Evolutionary conservation across 106 monocot genomes (phyloP).

Genomic region (Platanthera guangdongensis): DNA sequence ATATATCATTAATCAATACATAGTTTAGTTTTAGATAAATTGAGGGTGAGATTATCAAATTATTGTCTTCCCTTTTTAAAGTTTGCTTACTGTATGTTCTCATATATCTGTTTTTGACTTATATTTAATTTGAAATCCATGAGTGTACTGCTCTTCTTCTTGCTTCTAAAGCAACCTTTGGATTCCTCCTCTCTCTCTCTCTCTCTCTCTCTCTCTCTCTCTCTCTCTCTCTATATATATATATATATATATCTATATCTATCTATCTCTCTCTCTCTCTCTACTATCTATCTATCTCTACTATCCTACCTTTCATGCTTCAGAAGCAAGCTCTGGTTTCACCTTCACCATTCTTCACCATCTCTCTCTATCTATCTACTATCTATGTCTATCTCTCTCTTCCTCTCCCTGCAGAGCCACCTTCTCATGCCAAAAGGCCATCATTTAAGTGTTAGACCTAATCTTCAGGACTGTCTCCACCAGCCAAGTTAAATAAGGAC

Average conservation of each 20-base stretch:
- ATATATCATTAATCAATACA: no score
- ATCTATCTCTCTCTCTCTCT: slow-evolving; percentile 4
- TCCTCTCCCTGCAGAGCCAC: slow-evolving; percentile 12
- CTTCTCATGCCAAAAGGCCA: slow-evolving; percentile 38
- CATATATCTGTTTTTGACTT: slow-evolving; percentile 11
- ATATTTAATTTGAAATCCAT: slow-evolving; percentile 31
- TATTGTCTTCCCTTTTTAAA: slow-evolving; percentile 9
- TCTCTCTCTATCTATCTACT: background rate
- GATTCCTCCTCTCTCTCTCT: slow-evolving; percentile 15
- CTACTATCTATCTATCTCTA: background rate
- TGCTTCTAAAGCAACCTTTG: slow-evolving; percentile 33
- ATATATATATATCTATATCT: no score
- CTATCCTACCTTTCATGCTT: background rate
- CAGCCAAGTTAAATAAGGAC: no score
- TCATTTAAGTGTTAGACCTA: slow-evolving; percentile 17
- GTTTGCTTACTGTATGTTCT: slow-evolving; percentile 9
- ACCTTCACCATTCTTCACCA: slow-evolving; percentile 7
- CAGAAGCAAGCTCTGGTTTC: slow-evolving; percentile 4
- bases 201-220: background rate
- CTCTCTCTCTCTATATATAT: no score
- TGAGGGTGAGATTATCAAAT: background rate
- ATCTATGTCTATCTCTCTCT: background rate
- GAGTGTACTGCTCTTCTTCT: slow-evolving; percentile 38
- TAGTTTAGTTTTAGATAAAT: background rate
- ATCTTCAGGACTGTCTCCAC: no score